These are phyloP conservation scores for Tribonema minus DNA, from an alignment of 108 stramenopile genomes.

Conservation along the genomic window DNA sequence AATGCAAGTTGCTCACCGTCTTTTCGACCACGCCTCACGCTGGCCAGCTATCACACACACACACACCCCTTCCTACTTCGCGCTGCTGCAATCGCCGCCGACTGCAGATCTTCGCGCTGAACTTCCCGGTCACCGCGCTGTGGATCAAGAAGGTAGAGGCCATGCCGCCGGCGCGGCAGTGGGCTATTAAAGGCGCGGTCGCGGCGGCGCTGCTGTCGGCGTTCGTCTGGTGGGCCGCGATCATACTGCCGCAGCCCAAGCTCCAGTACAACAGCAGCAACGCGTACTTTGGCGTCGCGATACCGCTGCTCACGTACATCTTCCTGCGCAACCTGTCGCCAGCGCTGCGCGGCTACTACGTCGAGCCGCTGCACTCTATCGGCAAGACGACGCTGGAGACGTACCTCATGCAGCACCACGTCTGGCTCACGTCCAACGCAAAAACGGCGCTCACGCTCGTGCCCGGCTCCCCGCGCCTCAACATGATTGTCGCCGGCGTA, in stretches of 20 bases:
- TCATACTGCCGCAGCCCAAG: conserved; percentile 73
- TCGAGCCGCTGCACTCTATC: conserved; percentile 77
- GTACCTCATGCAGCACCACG: conserved; percentile 95
- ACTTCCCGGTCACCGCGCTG: conserved; percentile 77
- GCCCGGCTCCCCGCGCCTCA: conserved; percentile 38
- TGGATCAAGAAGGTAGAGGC: conserved; percentile 77
- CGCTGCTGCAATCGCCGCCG: too few species aligned
- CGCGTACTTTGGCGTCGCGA: conserved; percentile 77
- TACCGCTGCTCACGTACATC: conserved; percentile 82
- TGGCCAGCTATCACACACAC: too few species aligned
- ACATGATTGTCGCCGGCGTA: conserved; percentile 33
- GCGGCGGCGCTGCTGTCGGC: conserved; percentile 58
- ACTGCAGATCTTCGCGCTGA: conserved; percentile 84
- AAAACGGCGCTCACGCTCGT: conserved; percentile 55
- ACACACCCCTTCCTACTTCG: too few species aligned
- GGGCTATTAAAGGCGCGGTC: conserved; percentile 62
- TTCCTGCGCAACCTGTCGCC: conserved; percentile 88
- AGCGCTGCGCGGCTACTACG: conserved; percentile 61
- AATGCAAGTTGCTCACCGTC: too few species aligned
- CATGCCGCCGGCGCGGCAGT: conserved; percentile 50
- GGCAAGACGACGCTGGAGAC: conserved; percentile 95
- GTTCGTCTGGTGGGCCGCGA: conserved; percentile 67
- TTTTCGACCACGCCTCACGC: too few species aligned
- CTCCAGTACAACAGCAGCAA: conserved; percentile 85
- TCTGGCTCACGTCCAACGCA: conserved; percentile 76